Percentiles rank a stretch among this genome's conserved stretches.
phyloP scores from a whole-genome alignment of 306 rosid species.

The Citrullus mucosospermus region DNA sequence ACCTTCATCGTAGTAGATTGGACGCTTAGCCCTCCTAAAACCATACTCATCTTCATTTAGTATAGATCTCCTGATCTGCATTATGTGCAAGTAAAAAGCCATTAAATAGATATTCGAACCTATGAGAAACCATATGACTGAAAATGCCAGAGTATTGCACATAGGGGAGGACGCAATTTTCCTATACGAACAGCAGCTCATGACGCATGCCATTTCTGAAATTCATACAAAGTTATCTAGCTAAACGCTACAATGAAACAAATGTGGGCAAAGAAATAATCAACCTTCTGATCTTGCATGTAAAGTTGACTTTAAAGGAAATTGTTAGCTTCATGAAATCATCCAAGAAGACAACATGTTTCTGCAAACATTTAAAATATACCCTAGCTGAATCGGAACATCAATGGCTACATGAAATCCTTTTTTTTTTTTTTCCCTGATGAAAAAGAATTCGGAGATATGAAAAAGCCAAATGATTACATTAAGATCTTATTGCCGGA shows the following conservation, averaged over 20 bases:
- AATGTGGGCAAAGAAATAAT: not conserved
- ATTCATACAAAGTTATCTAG: not conserved
- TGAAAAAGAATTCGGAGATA: no score
- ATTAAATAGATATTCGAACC: not conserved
- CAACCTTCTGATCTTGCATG: not conserved
- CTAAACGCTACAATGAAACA: not conserved
- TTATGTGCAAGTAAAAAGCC: not conserved
- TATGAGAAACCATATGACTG: not conserved
- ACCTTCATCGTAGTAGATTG: constrained; percentile 85
- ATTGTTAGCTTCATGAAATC: not conserved
- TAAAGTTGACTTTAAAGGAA: not conserved
- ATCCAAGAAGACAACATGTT: not conserved
- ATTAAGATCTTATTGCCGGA: not conserved
- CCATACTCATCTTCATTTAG: constrained; percentile 85
- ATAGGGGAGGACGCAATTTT: not conserved
- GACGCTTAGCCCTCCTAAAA: constrained; percentile 69
- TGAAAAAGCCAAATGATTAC: not conserved
- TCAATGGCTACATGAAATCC: not conserved
- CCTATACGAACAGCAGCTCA: not conserved
- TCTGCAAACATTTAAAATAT: not conserved
- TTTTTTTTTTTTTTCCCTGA: no score
- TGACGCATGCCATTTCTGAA: not conserved
- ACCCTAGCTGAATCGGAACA: not conserved
- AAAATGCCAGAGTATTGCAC: not conserved
- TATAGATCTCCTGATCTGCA: constrained; percentile 75